A percentile compares a stretch with the other conserved stretches of the same genome.
phyloP scores from a whole-genome alignment of 2,329 filamentous ascomycete species.

The Penicillium expansum region DNA sequence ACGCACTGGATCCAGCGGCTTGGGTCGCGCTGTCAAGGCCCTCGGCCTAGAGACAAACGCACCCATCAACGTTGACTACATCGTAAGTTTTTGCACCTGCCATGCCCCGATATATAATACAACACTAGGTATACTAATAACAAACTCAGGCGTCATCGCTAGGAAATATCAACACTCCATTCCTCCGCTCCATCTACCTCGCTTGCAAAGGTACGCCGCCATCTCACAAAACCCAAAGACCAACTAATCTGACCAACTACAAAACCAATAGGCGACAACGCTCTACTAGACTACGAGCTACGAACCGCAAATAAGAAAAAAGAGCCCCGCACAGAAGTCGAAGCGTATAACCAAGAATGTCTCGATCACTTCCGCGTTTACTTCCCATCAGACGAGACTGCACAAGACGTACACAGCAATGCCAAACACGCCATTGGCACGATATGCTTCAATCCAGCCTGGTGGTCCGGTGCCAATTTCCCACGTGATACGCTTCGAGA shows the following conservation, averaged over 20 bases:
- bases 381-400: conserved; percentile 73
- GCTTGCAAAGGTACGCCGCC: conserved; percentile 53
- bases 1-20: conserved; percentile 69
- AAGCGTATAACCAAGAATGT: conserved; percentile 37
- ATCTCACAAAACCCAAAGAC: not conserved
- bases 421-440: conserved; percentile 61
- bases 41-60: conserved; percentile 60
- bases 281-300: conserved; percentile 43
- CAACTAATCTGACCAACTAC: not conserved
- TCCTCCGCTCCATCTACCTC: conserved; percentile 60
- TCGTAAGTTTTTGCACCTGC: conserved; percentile 49
- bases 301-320: conserved; percentile 42
- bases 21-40: conserved; percentile 63
- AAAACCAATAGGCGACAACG: conserved; percentile 45
- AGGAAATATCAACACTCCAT: conserved; percentile 67
- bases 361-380: conserved; percentile 66
- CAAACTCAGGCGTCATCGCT: conserved; percentile 68
- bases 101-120: not conserved
- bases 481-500: conserved; percentile 71
- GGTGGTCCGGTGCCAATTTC: conserved; percentile 69
- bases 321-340: conserved; percentile 25
- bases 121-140: conserved; percentile 9
- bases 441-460: conserved; percentile 72
- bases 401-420: conserved; percentile 56
- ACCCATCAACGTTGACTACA: conserved; percentile 67